phyloP scores from a whole-genome alignment of 2,329 filamentous ascomycete genomes.

The Colletotrichum sp. region DNA sequence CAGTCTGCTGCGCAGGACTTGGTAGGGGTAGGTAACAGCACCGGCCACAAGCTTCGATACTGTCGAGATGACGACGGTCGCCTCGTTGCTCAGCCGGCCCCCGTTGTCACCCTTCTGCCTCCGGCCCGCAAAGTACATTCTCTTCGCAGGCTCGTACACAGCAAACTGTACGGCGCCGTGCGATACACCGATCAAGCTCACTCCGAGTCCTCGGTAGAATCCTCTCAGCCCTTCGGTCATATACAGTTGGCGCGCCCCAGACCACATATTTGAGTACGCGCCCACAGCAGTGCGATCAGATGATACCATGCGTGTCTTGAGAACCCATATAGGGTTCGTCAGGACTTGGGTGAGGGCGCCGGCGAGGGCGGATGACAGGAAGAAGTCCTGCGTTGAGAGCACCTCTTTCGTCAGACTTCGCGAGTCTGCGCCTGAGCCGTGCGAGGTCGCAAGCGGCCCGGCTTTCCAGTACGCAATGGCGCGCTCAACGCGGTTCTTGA shows the following conservation, averaged over 20 bases:
- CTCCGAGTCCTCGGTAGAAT: constrained; percentile 86
- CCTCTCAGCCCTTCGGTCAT: constrained; percentile 75
- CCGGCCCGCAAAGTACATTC: constrained; percentile 57
- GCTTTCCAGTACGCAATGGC: constrained; percentile 41
- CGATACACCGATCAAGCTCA: constrained; percentile 83
- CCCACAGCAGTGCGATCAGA: constrained; percentile 76
- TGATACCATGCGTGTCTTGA: constrained; percentile 96
- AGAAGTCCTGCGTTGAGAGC: constrained; percentile 75
- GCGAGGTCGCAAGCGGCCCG: constrained; percentile 18
- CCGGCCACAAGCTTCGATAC: constrained; percentile 87
- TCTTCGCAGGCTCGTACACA: constrained; percentile 80
- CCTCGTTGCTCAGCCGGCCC: constrained; percentile 67
- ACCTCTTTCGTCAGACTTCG: constrained; percentile 31
- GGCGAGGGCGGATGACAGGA: constrained; percentile 73
- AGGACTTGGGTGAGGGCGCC: constrained; percentile 80
- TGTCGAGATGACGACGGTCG: constrained; percentile 82
- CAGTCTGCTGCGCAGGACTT: constrained; percentile 85
- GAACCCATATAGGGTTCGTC: constrained; percentile 97
- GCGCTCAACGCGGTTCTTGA: constrained; percentile 63
- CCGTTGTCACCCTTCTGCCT: constrained; percentile 12
- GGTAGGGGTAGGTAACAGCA: constrained; percentile 92
- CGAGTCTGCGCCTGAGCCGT: constrained; percentile 21
- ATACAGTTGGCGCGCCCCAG: constrained; percentile 72
- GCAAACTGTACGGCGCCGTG: constrained; percentile 97
- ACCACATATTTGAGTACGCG: constrained; percentile 80